Conservation (phyloP, 2,329 filamentous ascomycete genomes). For the Dryadomyces quercivorus region DNA sequence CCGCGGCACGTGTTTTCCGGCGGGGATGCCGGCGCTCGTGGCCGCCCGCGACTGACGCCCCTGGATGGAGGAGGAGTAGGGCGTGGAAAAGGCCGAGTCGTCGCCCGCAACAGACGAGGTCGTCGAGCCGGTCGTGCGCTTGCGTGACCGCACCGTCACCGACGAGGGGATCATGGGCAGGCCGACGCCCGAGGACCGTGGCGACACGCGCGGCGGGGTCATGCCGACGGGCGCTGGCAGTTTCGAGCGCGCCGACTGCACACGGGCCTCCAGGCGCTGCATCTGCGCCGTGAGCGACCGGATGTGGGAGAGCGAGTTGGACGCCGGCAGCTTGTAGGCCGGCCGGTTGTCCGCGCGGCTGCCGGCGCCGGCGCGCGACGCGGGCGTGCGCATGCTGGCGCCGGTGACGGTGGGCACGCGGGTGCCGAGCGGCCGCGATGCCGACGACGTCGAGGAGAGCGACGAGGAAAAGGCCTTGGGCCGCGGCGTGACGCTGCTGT, state of each 20-base stretch:
- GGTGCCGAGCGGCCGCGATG: constrained; percentile 19
- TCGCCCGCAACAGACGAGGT: constrained; percentile 35
- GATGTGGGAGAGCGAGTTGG: constrained; percentile 78
- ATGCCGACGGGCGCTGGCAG: constrained; percentile 62
- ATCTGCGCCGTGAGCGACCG: constrained; percentile 90
- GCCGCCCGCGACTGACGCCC: neutral
- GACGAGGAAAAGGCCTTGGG: constrained; percentile 28
- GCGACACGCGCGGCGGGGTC: constrained; percentile 72
- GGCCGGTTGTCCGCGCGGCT: constrained; percentile 3
- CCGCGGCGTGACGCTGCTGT: constrained; percentile 38
- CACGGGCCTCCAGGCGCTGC: constrained; percentile 88
- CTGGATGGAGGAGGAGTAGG: constrained; percentile 19
- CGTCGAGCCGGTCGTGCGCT: constrained; percentile 49
- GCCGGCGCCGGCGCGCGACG: neutral
- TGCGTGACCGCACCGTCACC: constrained; percentile 55
- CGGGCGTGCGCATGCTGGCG: constrained; percentile 27
- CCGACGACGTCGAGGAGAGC: constrained; percentile 19
- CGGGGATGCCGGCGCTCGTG: neutral
- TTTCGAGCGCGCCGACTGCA: constrained; percentile 84
- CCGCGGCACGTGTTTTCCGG: constrained; percentile 35
- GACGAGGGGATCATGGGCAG: constrained; percentile 32
- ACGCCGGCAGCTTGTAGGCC: constrained; percentile 40
- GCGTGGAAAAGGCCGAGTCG: constrained; percentile 31
- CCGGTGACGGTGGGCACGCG: constrained; percentile 35
- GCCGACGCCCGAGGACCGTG: constrained; percentile 38